Evolutionary conservation across 306 rosid genomes (phyloP), one percentile per base, ranked within the genome.

Genomic region (Biancaea sappan): DNA sequence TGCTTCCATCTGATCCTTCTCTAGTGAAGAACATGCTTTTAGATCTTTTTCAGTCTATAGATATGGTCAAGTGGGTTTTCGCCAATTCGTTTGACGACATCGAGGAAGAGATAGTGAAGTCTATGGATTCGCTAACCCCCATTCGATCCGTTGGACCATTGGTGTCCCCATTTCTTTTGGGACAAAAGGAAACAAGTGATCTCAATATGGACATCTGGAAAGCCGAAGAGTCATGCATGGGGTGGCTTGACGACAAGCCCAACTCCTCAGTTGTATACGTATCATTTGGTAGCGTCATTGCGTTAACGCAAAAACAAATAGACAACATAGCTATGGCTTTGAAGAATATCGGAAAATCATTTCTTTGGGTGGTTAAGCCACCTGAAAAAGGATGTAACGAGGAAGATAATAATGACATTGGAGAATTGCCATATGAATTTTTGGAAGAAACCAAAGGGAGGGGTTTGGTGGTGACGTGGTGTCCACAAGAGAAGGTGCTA

Each of bases 361-460:
- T 90, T 75, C 56, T 90, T 6, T 90, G 92, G 96, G 91, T 88
- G 15, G 43, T 88, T 3, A 90, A 84, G 74, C 76, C 78, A 26
- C 15, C 68, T 2, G n/a, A n/a, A n/a, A n/a, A n/a, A n/a, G n/a
- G n/a, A n/a, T n/a, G n/a, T n/a, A n/a, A n/a, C 9, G 7, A 40
- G 11, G 46, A 40, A 40, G 0, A 8, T 40, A 40, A 40, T 6
- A 8, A 4, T 3, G 11, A 1, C 11, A 24, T 4, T 11, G 74
- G 61, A 19, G 19, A 62, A 64, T 41, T 87, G 63, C 69, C 85
- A 24, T 2, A 0, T 15, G 71, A 53, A 14, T 82, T 84, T 66
- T 56, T 77, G 46, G 81, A 80, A 19, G 87, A 82, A 61, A 83
- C 78, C 0, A 63, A 65, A 52, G 89, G 28, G 48, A 74, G 14